Evolutionary conservation across 2,329 filamentous ascomycete species (phyloP).

Genomic region (Ascochyta viciae-villosae): DNA sequence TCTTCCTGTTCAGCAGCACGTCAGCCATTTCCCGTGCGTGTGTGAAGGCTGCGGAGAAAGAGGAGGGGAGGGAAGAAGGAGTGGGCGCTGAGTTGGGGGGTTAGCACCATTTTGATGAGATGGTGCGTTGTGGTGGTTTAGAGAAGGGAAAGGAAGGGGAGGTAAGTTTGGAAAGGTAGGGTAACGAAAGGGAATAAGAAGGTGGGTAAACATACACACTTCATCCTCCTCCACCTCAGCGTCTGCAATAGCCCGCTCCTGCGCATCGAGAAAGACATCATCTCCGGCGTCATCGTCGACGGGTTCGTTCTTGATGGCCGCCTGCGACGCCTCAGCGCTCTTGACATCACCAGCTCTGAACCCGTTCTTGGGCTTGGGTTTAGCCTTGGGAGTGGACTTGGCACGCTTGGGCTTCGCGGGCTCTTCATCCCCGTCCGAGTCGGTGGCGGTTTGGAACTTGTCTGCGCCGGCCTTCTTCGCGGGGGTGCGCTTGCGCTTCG

Average conservation of each 20-base stretch:
- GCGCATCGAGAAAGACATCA: neutral
- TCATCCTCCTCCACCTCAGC: neutral
- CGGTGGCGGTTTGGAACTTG: neutral
- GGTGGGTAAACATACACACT: constrained; percentile 6
- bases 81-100: neutral
- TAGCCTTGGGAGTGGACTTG: constrained; percentile 1
- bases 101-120: neutral
- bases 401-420: neutral
- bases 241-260: neutral
- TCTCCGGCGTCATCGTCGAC: constrained; percentile 1
- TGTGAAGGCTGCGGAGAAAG: neutral
- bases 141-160: no score
- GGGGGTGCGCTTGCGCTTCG: constrained; percentile 33
- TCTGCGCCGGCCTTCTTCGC: constrained; percentile 13
- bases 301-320: constrained; percentile 1
- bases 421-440: neutral
- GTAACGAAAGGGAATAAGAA: no score
- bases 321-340: neutral
- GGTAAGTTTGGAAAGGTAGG: no score
- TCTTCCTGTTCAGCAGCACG: constrained; percentile 3
- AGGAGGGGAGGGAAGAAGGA: neutral
- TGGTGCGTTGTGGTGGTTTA: neutral
- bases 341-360: constrained; percentile 3
- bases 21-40: constrained; percentile 1
- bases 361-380: neutral